Evolutionary conservation across 305 asterid genomes (phyloP).

Genomic region (Fraxinus greggii): DNA sequence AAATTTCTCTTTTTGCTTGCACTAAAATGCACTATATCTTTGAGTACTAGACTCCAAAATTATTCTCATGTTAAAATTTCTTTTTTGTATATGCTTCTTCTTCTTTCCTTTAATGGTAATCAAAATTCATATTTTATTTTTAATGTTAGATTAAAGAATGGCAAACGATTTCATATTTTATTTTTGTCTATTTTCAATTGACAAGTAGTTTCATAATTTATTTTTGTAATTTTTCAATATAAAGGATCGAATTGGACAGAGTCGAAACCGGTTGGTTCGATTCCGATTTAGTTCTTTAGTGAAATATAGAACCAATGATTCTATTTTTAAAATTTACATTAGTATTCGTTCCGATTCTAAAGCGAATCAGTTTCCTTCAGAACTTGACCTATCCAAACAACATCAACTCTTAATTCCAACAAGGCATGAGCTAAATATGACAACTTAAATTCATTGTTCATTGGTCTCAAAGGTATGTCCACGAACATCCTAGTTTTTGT

Average conservation of each 20-base stretch:
- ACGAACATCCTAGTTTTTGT: not conserved
- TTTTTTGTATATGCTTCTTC: not conserved
- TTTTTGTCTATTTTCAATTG: too few relatives aligned
- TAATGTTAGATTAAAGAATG: not conserved
- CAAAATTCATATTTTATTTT: not conserved
- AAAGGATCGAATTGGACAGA: not conserved
- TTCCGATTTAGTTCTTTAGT: not conserved
- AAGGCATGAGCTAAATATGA: not conserved
- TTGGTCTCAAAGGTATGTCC: not conserved
- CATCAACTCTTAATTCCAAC: not conserved
- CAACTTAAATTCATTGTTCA: not conserved
- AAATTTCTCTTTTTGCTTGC: not conserved
- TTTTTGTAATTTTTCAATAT: not conserved
- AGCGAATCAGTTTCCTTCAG: not conserved
- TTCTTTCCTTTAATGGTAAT: not conserved
- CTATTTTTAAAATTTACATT: too few relatives aligned
- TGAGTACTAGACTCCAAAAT: not conserved
- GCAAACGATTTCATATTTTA: not conserved
- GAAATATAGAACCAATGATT: not conserved
- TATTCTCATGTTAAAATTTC: not conserved
- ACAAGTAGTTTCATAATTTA: not conserved
- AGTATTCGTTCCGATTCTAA: not conserved
- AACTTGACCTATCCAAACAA: not conserved
- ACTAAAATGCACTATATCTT: too few relatives aligned
- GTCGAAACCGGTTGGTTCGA: not conserved